Base-by-base conservation (phyloP, 179 eudicot species). In the Camellia oleifera region DNA sequence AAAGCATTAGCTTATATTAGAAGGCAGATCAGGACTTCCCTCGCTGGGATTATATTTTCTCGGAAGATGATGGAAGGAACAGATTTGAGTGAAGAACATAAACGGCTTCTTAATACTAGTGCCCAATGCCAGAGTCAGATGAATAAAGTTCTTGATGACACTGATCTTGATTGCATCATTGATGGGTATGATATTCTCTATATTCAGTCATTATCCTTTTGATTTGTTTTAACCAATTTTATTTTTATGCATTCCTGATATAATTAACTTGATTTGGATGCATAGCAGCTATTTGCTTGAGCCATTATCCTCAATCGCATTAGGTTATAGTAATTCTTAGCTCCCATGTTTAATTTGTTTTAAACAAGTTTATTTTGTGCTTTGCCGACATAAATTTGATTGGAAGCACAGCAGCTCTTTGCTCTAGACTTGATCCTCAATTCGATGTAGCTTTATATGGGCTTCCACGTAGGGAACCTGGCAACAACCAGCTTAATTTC, bases 81-180 rank as follows among this genome's bases (percentile, higher is more conserved):
- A 18, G 88, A 88, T 10, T 56, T 94, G 82, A 88, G 88, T 26
- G 96, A 91, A 62, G 93, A 91, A 65, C 96, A 92, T 81, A 86
- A 76, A 60, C 81, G 78, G 76, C 85, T 92, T 45, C 75, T 96
- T 74, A 85, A 83, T 40, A 92, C 92, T 0, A 90, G 97, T 78
- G 85, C 87, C 13, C 93, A 83, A 57, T 96, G 99, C 85, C 99
- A 96, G 66, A 48, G 87, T 63, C 99, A 96, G 89, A 91, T 96
- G 74, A 91, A 90, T 75, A 94, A 87, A 85, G 81, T 96, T 82
- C 91, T 96, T 64, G 97, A 94, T 60, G 99, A 94, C 83, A 88
- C 92, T 0, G 98, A 96, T 82, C 92, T 96, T 76, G 99, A 94
- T 81, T 77, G 84, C 79, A 94, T 96, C 77, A 91, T 90, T 50